Evolutionary conservation across 2,329 filamentous ascomycete genomes (phyloP).

Genomic region (Colletotrichum shisoi): DNA sequence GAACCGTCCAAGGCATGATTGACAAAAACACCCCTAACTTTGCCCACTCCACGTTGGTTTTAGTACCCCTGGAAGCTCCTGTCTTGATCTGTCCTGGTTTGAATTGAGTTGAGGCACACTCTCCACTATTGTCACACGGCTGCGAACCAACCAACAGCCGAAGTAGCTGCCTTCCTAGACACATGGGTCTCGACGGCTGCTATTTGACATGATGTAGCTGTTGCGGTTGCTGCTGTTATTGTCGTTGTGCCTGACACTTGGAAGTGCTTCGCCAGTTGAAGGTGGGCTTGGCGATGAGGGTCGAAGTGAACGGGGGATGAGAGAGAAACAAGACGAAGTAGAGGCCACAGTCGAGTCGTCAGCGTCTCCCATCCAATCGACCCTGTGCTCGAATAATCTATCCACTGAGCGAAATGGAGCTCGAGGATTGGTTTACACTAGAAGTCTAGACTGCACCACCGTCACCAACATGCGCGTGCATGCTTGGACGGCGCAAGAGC

Average conservation of each 20-base stretch:
- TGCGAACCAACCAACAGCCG: slow-evolving; percentile 33
- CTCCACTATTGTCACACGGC: slow-evolving; percentile 33
- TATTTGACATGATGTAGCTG: slow-evolving; percentile 16
- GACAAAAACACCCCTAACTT: background rate
- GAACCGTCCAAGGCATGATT: background rate
- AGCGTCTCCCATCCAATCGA: slow-evolving; percentile 3
- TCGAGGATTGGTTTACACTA: slow-evolving; percentile 1
- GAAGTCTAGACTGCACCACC: slow-evolving; percentile 4
- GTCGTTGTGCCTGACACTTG: slow-evolving; percentile 28
- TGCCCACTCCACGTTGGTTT: background rate
- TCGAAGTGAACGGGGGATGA: background rate
- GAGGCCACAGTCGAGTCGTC: slow-evolving; percentile 10
- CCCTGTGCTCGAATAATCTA: background rate
- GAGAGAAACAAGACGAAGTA: background rate
- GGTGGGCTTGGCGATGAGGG: background rate
- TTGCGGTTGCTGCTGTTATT: slow-evolving; percentile 20
- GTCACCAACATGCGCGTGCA: background rate
- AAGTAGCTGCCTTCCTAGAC: background rate
- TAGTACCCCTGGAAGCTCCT: background rate
- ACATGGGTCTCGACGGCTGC: slow-evolving; percentile 16
- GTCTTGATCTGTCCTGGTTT: background rate
- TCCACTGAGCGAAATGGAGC: background rate
- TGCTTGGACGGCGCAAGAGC: background rate
- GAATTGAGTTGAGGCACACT: slow-evolving; percentile 21
- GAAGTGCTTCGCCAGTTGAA: slow-evolving; percentile 33